phyloP scores from a whole-genome alignment of 805 yeast species.

The Cyberlindnera petersonii region DNA sequence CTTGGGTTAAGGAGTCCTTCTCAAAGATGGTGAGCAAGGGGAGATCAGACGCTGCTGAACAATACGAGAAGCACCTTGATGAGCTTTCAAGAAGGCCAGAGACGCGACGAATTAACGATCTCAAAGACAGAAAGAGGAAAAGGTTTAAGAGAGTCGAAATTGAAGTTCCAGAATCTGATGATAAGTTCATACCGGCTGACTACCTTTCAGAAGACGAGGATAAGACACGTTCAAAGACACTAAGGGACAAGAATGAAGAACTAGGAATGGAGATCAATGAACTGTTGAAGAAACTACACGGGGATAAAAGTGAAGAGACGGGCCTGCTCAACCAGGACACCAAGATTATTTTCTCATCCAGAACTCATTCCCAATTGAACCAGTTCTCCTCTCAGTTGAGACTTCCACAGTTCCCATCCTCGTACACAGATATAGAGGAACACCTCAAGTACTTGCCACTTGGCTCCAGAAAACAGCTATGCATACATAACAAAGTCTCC shows the following conservation, averaged over 20 bases:
- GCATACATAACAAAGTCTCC: conserved; percentile 64
- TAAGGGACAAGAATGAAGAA: conserved; percentile 29
- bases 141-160: conserved; percentile 24
- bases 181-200: conserved; percentile 39
- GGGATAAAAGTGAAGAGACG: conserved; percentile 17
- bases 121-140: conserved; percentile 17
- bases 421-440: conserved; percentile 45
- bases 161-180: conserved; percentile 32
- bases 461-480: conserved; percentile 82
- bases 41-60: conserved; percentile 23
- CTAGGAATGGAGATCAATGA: conserved; percentile 45
- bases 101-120: conserved; percentile 7
- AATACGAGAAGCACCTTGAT: conserved; percentile 35
- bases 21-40: conserved; percentile 27
- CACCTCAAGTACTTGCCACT: conserved; percentile 64
- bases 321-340: conserved; percentile 31
- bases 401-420: conserved; percentile 60
- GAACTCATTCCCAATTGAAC: conserved; percentile 86
- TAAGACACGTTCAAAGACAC: conserved; percentile 9
- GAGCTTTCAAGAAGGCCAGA: conserved; percentile 24
- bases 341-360: conserved; percentile 67
- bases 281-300: conserved; percentile 42
- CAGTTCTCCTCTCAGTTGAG: conserved; percentile 75
- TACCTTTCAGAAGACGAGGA: conserved; percentile 30
- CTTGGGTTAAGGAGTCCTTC: conserved; percentile 54